A percentile compares a stretch with the other conserved stretches of the same genome.
Evolutionary conservation across 2,329 filamentous ascomycete species (phyloP).

Genomic region (Fusarium sp.): DNA sequence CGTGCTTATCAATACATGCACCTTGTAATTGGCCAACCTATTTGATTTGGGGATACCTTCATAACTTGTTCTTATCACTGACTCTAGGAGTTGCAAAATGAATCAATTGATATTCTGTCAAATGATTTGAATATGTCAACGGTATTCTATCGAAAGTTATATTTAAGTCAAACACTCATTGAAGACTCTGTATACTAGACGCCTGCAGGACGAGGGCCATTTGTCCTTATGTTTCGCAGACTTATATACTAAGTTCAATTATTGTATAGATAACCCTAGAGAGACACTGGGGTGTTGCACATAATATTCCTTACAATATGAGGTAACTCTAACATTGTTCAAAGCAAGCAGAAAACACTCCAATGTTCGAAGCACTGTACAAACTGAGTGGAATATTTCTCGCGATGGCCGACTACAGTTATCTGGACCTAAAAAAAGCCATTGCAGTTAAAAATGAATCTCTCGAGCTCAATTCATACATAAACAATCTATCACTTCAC

Average conservation of each 20-base stretch:
- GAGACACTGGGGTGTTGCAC: neutral
- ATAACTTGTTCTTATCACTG: neutral
- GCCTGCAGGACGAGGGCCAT: neutral
- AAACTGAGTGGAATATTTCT: neutral
- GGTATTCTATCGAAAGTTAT: too few relatives aligned
- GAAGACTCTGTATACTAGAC: neutral
- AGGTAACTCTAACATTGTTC: neutral
- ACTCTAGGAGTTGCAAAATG: neutral
- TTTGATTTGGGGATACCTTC: conserved; percentile 34
- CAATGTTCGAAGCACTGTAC: neutral
- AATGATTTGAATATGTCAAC: too few relatives aligned
- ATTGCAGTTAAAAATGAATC: too few relatives aligned
- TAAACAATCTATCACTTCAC: neutral
- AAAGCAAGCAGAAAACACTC: neutral
- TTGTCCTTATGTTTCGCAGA: neutral
- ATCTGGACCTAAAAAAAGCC: too few relatives aligned
- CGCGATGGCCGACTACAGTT: too few relatives aligned
- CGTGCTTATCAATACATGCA: conserved; percentile 37
- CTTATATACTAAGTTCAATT: neutral
- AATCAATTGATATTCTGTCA: too few relatives aligned
- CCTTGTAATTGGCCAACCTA: neutral
- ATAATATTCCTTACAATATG: neutral
- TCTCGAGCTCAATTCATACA: neutral
- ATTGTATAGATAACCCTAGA: neutral
- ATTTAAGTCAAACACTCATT: too few relatives aligned